phyloP scores from a whole-genome alignment of 164 flowering plant species.

The Magnolia changhungtana region DNA sequence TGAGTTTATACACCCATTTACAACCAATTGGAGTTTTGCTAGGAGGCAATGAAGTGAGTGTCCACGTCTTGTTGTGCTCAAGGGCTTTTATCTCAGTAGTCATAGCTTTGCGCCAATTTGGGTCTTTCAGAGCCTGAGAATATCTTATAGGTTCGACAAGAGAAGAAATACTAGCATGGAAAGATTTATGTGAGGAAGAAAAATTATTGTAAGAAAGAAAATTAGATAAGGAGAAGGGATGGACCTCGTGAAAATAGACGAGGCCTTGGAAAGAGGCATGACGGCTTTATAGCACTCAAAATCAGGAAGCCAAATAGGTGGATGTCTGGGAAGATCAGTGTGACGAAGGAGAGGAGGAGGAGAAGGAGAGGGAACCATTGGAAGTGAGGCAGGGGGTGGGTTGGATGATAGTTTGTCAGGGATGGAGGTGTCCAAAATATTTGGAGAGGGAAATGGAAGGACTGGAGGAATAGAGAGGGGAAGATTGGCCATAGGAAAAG shows the following conservation, averaged over 20 bases:
- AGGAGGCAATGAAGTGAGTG: not conserved
- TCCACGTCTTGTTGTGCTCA: not conserved
- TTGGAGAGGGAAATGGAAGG: not conserved
- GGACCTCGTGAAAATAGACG: not conserved
- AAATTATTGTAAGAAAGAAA: not conserved
- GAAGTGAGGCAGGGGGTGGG: not conserved
- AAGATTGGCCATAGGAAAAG: not conserved
- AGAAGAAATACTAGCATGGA: not conserved
- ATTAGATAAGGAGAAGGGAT: not conserved
- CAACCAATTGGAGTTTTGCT: not conserved
- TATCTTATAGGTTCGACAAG: not conserved
- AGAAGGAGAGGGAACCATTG: not conserved
- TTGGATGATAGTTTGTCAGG: not conserved
- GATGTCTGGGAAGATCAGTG: not conserved
- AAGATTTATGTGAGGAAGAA: not conserved
- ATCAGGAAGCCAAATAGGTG: not conserved
- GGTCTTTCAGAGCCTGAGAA: not conserved
- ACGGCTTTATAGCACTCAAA: not conserved
- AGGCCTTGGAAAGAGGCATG: no score
- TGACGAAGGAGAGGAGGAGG: not conserved
- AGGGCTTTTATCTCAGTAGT: not conserved
- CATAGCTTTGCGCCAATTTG: not conserved
- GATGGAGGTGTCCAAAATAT: not conserved
- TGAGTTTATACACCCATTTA: slow-evolving; percentile 1
- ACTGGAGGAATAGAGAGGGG: not conserved